Base-by-base conservation (phyloP, 441 rosid species). In the Rhodomyrtus psidioides region DNA sequence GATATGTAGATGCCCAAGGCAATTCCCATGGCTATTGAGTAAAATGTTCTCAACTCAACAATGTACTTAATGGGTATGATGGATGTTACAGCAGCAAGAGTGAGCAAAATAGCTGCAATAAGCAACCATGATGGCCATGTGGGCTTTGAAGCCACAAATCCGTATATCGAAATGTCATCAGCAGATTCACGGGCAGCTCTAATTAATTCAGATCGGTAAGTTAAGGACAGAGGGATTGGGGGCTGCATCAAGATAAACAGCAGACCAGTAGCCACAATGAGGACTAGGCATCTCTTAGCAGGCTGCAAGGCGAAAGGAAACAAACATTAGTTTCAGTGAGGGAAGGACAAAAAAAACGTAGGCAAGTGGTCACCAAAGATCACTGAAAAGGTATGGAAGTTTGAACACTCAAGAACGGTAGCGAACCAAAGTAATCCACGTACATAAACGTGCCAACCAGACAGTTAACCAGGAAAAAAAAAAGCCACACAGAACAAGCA, bases 51-150 rank as follows among this genome's bases (percentile, higher is more conserved):
- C 85, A 96, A 90, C 91, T 95, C 99, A 62, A 95, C 99, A 53
- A 96, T 90, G 83, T 96, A 95, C 82, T 94, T 96, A 83, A 97
- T 94, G 86, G 99, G 98, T 87, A 95, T 93, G 88, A 96, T 85
- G 62, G 99, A 95, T 84, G 98, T 97, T 87, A 92, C 91, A 59
- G 97, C 95, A 49, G 99, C 95, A 82, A 97, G 90, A 83, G 98
- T 94, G 86, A 97, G 96, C 85, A 97, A 90, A 88, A 96, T 94
- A 87, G 98, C 96, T 60, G 90, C 83, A 60, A 97, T 96, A 83
- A 97, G 98, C 85, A 96, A 87, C 99, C 99, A 97, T 75, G 99
- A 93, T 23, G 99, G 99, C 99, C 99, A 96, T 28, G 98, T 95
- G 46, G 99, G 99, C 90, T 96, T 96, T 86, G 98, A 92, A 86